Evolutionary conservation across 225 moss, liverwort and hornwort genomes (phyloP).

Genomic region (Thuidium tamariscinum): DNA sequence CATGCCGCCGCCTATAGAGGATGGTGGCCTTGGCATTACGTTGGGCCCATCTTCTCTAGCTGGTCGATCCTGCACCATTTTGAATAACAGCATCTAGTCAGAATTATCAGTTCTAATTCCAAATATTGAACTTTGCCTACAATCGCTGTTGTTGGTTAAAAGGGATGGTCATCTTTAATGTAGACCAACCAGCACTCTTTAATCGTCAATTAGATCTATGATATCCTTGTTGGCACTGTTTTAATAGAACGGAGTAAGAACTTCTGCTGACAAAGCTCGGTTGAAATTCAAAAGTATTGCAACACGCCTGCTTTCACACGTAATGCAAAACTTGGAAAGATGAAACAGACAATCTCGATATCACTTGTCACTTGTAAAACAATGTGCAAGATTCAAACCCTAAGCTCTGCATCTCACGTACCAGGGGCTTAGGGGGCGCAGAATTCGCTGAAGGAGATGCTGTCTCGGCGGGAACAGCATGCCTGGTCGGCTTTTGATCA

Average conservation of each 20-base stretch:
- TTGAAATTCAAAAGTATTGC: background rate
- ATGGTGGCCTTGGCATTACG: constrained; percentile 41
- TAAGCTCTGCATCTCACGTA: background rate
- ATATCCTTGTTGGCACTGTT: background rate
- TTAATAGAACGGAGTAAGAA: background rate
- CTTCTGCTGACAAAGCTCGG: background rate
- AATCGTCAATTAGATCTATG: background rate
- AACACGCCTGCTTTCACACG: background rate
- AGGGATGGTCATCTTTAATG: background rate
- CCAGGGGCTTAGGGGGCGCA: constrained; percentile 8
- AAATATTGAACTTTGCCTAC: background rate
- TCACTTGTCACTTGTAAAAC: background rate
- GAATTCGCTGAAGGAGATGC: constrained; percentile 9
- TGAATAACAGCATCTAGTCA: background rate
- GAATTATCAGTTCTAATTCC: background rate
- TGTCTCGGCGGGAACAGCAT: constrained; percentile 18
- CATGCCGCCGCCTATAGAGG: constrained; percentile 25
- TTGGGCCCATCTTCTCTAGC: constrained; percentile 28
- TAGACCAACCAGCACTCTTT: background rate
- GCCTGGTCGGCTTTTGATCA: constrained; percentile 26
- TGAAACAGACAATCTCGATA: background rate
- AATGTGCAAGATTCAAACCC: background rate
- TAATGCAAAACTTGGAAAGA: background rate
- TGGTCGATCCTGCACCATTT: constrained; percentile 24
- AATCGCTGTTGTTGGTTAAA: background rate